These are phyloP conservation scores for Westerdykella aurantiaca DNA, from an alignment of 2,329 filamentous ascomycete species.

Conservation along the genomic window DNA sequence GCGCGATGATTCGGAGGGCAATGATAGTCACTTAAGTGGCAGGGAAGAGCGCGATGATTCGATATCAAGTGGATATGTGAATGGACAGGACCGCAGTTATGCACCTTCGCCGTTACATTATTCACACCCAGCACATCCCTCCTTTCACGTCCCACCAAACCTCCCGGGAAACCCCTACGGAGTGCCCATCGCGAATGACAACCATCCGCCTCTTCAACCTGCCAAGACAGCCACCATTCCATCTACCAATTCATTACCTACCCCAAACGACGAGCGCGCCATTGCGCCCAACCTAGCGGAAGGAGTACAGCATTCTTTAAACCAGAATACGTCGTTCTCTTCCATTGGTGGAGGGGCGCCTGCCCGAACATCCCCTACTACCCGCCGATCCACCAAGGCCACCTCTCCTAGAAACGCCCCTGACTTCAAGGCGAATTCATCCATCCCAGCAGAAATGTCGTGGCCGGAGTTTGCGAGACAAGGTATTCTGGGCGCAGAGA, in stretches of 20 bases:
- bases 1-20: conserved; percentile 33
- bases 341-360: conserved; percentile 29
- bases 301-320: conserved; percentile 18
- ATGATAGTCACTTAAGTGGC: conserved; percentile 27
- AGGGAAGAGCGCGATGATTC: conserved; percentile 29
- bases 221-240: conserved; percentile 8
- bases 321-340: conserved; percentile 22
- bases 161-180: conserved; percentile 15
- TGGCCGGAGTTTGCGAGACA: conserved; percentile 80
- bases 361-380: conserved; percentile 14
- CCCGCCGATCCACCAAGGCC: conserved; percentile 16
- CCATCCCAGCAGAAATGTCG: conserved; percentile 71
- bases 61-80: conserved; percentile 24
- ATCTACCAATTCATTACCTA: conserved; percentile 6
- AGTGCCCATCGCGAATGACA: conserved; percentile 8
- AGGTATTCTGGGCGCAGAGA: conserved; percentile 82
- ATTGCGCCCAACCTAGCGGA: conserved; percentile 15
- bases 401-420: conserved; percentile 17
- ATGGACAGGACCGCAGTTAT: conserved; percentile 23
- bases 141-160: conserved; percentile 4
- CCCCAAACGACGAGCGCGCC: conserved; percentile 10
- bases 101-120: conserved; percentile 26
- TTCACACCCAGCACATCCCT: conserved; percentile 12
- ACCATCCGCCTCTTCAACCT: conserved; percentile 4
- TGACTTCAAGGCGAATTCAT: conserved; percentile 59